Evolutionary conservation across 306 rosid species (phyloP), one percentile per base, ranked within the genome.

Genomic region (Astragalus glycyphyllos): DNA sequence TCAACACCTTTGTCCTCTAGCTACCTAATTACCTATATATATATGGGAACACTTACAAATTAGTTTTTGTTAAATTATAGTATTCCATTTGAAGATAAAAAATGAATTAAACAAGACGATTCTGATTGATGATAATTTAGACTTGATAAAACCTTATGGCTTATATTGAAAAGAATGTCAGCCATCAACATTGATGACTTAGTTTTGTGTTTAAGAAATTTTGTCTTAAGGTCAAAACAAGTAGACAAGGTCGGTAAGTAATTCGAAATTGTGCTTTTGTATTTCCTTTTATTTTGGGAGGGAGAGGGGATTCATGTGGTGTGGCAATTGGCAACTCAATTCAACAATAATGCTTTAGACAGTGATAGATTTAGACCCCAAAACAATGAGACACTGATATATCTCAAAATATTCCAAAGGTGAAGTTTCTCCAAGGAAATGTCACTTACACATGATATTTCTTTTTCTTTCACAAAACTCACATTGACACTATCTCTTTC

Each of bases 221-320:
- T 71, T 35, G 69, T 60, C 56, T 69, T 69, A 8, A 32, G 13
- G 72, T 69, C 66, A 69, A 77, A 68, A 58, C 8, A 68, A n/a
- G 48, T 11, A 68, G 12, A 70, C 29, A 68, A 26, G 80, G 76
- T 69, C 63, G 62, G 72, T 61, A 40, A 69, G 15, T 35, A 35
- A 35, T 62, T 62, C 38, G 17, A 80, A 26, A 44, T 48, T 38
- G 12, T 58, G 15, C 29, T 72, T 58, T 79, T 51, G 8, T 8
- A 53, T 77, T 44, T 76, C 68, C 58, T 45, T 80, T 62, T 70
- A 63, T 75, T 63, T 26, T 26, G 31, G 40, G 51, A 55, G 42
- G 38, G n/a, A 15, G 37, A 50, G 38, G 72, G 26, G 58, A 11
- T 13, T 20, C 69, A 42, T 45, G 15, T 38, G 46, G 20, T 35